A percentile compares a stretch with the other conserved stretches of the same genome.
Evolutionary conservation across 176 grass and related monocot species (phyloP).

Genomic region (Secale cereale): DNA sequence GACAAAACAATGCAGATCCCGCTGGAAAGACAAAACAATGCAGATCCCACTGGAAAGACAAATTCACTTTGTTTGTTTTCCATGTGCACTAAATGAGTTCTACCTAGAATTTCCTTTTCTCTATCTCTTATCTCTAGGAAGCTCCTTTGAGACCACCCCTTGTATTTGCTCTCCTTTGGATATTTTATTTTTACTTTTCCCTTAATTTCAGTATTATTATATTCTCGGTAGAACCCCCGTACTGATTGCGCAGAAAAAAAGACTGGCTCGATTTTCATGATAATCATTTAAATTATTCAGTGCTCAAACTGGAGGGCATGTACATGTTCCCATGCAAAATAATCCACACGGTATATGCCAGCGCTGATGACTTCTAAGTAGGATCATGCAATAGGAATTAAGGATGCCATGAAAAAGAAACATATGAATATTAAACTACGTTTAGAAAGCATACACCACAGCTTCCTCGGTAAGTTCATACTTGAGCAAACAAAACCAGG

Average conservation of each 20-base stretch:
- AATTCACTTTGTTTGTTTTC: background rate
- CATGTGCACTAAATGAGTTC: background rate
- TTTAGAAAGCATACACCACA: slow-evolving; percentile 8
- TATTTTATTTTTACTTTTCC: background rate
- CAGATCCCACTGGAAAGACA: background rate
- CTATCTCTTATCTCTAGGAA: background rate
- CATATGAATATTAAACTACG: background rate
- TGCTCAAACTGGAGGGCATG: background rate
- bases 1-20: too few relatives aligned
- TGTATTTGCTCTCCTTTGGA: background rate
- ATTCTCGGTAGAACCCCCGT: background rate
- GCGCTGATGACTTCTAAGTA: slow-evolving; percentile 4
- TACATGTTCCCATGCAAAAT: background rate
- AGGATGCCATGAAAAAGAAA: slow-evolving; percentile 4
- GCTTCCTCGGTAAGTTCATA: slow-evolving; percentile 17
- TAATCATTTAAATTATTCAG: background rate
- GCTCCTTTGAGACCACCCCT: background rate
- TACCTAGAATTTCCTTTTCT: background rate
- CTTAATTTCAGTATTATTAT: background rate
- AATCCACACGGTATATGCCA: background rate
- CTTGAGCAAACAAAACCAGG: background rate
- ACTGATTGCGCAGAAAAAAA: background rate
- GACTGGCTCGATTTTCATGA: background rate
- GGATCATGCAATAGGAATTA: background rate
- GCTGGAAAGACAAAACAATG: background rate